Evolutionary conservation across 31 red algal genomes (phyloP), one percentile per base, ranked within the genome.

Genomic region (Odonthalia washingtoniensis): DNA sequence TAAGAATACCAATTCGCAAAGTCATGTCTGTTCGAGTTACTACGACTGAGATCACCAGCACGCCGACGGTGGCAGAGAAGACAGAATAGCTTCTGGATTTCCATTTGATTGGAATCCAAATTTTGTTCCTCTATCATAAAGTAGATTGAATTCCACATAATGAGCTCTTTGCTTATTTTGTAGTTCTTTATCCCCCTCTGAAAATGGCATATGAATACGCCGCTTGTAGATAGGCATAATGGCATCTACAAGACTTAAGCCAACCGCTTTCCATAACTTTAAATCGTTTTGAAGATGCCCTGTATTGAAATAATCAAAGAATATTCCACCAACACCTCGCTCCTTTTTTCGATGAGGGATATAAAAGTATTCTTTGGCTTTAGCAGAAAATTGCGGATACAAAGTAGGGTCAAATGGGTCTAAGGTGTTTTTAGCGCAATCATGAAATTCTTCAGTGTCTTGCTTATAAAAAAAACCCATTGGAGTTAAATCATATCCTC

Each of bases 91-190:
- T 31, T 81, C 77, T n/a, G 46, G 52, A 31, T 46, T 52, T 31
- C 52, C 52, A 64, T 63, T 43, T 26, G 35, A 75, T 16, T 72
- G 65, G 21, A 95, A 81, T 39, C 93, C 93, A 44, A 95, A 95
- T 40, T 66, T 86, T 26, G 78, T 82, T 40, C 93, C 93, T 40
- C 90, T 77, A 72, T 95, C 93, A 36, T 77, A 89, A 2, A 94
- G 64, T 9, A 95, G 82, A 81, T 95, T 95, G 46, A 95, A 95
- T 74, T 95, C 93, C 3, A 89, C 93, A 83, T 95, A 95, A 9
- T 80, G 63, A 34, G 80, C 90, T 31, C 93, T 82, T n/a, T 90
- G 93, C 35, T 87, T 36, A 28, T 82, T 77, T 76, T 95, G 93
- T 70, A 82, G 93, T 41, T 70, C 61, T 32, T 74, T 90, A 70